phyloP scores from a whole-genome alignment of 352 stramenopile genomes.

The Stephanocyclus meneghinianus region DNA sequence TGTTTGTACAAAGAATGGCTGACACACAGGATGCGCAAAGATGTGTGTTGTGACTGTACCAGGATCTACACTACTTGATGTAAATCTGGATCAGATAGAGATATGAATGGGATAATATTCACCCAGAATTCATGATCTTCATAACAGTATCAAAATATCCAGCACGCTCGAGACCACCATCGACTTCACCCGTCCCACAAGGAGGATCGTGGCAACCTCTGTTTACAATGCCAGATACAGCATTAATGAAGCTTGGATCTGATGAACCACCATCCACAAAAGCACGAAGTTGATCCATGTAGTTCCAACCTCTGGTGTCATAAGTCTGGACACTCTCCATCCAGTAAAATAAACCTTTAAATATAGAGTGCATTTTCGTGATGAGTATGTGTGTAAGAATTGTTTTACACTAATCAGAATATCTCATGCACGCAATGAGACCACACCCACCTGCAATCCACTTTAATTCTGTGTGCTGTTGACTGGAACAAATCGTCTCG shows the following conservation, averaged over 20 bases:
- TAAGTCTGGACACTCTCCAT: conserved; percentile 57
- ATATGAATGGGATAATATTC: not conserved
- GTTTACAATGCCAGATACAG: conserved; percentile 56
- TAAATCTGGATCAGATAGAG: no score
- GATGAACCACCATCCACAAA: conserved; percentile 62
- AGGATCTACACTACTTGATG: no score
- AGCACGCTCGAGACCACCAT: conserved; percentile 2
- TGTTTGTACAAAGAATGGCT: no score
- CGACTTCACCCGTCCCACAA: conserved; percentile 20
- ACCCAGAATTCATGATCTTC: not conserved
- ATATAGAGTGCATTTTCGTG: not conserved
- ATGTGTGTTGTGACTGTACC: no score
- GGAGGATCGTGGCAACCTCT: conserved; percentile 16
- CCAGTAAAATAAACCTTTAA: conserved; percentile 57
- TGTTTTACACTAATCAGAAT: not conserved
- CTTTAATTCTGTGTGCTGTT: conserved; percentile 56
- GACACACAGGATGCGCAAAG: no score
- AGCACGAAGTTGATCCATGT: conserved; percentile 44
- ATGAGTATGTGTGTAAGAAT: not conserved
- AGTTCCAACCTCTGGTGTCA: conserved; percentile 48
- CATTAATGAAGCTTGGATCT: conserved; percentile 60
- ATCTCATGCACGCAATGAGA: not conserved
- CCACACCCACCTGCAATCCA: conserved; percentile 43
- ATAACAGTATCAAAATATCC: conserved; percentile 19
- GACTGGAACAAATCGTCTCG: conserved; percentile 49